Evolutionary conservation across 2,329 filamentous ascomycete species (phyloP).

Genomic region (Colletotrichum sp.): DNA sequence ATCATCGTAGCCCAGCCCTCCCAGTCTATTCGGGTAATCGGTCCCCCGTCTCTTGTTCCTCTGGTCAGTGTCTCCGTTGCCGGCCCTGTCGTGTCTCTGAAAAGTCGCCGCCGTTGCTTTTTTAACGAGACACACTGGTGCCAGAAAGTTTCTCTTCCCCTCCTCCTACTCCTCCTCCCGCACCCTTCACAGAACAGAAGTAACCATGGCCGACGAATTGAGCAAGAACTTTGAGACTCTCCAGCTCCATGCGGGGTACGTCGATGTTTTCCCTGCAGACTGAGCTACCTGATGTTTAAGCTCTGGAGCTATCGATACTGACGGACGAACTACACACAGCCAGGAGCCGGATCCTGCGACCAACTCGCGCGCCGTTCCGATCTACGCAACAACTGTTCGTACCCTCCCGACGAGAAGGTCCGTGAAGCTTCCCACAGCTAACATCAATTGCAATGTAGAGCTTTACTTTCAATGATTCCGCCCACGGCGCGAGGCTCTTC

Average conservation of each 20-base stretch:
- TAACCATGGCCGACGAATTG: constrained; percentile 46
- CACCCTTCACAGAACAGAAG: not conserved
- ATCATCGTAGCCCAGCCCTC: constrained; percentile 14
- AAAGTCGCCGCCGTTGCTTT: not conserved
- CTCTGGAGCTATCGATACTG: not conserved
- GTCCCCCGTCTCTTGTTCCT: not conserved
- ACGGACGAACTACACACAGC: constrained; percentile 45
- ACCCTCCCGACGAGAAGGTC: not conserved
- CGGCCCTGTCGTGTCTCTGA: not conserved
- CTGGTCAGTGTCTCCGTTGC: constrained; percentile 8
- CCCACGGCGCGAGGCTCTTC: constrained; percentile 92
- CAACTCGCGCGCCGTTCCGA: constrained; percentile 89
- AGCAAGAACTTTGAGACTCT: constrained; percentile 79
- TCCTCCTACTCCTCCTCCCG: not conserved
- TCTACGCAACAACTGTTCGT: constrained; percentile 82
- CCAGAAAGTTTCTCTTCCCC: not conserved
- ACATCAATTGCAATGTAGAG: constrained; percentile 57
- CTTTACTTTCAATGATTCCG: constrained; percentile 93
- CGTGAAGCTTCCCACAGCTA: not conserved
- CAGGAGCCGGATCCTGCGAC: constrained; percentile 81
- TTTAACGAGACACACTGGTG: not conserved
- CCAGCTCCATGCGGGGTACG: constrained; percentile 83
- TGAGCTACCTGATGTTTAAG: not conserved
- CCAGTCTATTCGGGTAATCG: not conserved
- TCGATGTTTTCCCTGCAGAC: constrained; percentile 1